phyloP scores from a whole-genome alignment of 1,139 yeast genomes.

The Candida albicans region DNA sequence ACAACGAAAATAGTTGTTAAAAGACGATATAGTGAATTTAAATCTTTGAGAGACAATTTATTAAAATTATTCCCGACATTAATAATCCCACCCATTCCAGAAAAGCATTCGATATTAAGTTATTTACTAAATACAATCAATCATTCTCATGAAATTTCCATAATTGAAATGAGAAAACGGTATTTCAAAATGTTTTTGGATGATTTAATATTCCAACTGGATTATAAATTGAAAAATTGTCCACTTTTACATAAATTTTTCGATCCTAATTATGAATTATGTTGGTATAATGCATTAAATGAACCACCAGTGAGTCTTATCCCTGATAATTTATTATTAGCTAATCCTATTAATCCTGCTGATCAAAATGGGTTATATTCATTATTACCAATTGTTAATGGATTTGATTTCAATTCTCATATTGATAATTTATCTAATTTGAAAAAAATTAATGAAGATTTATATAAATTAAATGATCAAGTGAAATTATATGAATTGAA shows the following conservation, averaged over 20 bases:
- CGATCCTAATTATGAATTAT: slow-evolving; percentile 49
- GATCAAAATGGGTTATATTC: slow-evolving; percentile 49
- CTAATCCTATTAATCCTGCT: slow-evolving; percentile 47
- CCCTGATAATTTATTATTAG: slow-evolving; percentile 41
- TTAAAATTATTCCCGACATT: slow-evolving; percentile 49
- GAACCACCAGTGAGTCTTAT: slow-evolving; percentile 47
- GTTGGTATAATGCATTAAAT: slow-evolving; percentile 48
- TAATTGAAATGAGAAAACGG: slow-evolving; percentile 45
- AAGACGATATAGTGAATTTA: slow-evolving; percentile 57
- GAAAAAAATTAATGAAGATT: slow-evolving; percentile 37
- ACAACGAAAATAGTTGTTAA: slow-evolving; percentile 35
- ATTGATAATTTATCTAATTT: slow-evolving; percentile 36
- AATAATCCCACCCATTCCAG: slow-evolving; percentile 59
- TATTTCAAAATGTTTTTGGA: slow-evolving; percentile 38
- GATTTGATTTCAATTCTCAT: slow-evolving; percentile 34
- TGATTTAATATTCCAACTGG: slow-evolving; percentile 35
- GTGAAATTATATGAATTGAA: slow-evolving; percentile 34
- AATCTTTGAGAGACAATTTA: slow-evolving; percentile 47
- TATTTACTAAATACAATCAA: slow-evolving; percentile 43
- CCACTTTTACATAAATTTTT: slow-evolving; percentile 42
- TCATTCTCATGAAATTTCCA: slow-evolving; percentile 35
- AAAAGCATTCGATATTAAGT: slow-evolving; percentile 51
- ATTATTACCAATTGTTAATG: slow-evolving; percentile 40
- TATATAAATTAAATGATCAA: slow-evolving; percentile 36
- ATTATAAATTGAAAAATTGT: slow-evolving; percentile 28